Evolutionary conservation across 176 grass and related monocot genomes (phyloP).

Genomic region (Chrysopogon serrulatus): DNA sequence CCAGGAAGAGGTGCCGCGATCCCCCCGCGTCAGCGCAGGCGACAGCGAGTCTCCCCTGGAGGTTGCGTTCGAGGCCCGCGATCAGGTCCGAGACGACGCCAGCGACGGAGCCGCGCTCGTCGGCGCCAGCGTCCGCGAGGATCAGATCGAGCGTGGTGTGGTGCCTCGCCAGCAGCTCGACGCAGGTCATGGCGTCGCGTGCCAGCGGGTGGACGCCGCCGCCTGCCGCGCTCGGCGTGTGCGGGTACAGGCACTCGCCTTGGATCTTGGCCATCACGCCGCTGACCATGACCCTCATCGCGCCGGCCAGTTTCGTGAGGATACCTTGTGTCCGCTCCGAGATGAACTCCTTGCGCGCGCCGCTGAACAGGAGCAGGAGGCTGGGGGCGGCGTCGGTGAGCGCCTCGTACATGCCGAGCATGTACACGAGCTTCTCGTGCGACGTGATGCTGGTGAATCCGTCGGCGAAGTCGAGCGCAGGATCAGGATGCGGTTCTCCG

Average conservation of each 20-base stretch:
- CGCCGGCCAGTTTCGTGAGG: neutral
- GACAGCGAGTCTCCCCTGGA: neutral
- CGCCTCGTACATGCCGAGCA: constrained; percentile 30
- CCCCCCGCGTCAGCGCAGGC: neutral
- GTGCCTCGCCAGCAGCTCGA: constrained; percentile 5
- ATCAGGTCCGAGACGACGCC: neutral
- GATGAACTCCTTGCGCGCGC: neutral
- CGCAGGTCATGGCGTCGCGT: neutral
- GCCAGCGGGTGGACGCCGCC: constrained; percentile 28
- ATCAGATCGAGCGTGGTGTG: neutral
- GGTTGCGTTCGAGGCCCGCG: neutral
- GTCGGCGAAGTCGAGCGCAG: constrained; percentile 26
- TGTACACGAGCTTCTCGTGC: constrained; percentile 34
- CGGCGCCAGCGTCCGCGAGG: neutral
- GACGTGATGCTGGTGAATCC: constrained; percentile 11
- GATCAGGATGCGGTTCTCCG: constrained; percentile 8
- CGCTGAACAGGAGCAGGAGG: constrained; percentile 6
- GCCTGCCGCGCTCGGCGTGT: neutral
- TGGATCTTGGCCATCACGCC: neutral
- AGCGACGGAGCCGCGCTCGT: neutral
- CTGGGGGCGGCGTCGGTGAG: neutral
- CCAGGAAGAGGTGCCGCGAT: constrained; percentile 18
- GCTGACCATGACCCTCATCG: neutral
- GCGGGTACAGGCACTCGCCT: neutral
- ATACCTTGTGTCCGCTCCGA: neutral